Percentiles rank a stretch among this genome's conserved stretches.
phyloP scores from a whole-genome alignment of 1,139 yeast species.

The Lodderomyces beijingensis region DNA sequence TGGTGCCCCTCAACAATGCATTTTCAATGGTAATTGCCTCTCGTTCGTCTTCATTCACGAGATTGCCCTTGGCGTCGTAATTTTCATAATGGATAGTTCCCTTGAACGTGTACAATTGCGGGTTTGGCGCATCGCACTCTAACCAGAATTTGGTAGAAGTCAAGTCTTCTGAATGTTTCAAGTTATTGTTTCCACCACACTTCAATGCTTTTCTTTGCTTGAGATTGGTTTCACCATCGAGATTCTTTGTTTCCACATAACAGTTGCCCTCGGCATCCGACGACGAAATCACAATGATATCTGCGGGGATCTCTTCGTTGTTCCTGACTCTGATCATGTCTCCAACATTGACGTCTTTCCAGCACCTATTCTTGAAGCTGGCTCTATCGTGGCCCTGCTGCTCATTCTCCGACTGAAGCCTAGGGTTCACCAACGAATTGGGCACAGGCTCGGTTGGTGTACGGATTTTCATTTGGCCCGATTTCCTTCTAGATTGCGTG shows the following conservation, averaged over 20 bases:
- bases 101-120: slow-evolving; percentile 77
- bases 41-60: slow-evolving; percentile 41
- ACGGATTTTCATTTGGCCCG: slow-evolving; percentile 8
- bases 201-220: slow-evolving; percentile 74
- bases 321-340: slow-evolving; percentile 80
- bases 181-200: slow-evolving; percentile 52
- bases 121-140: slow-evolving; percentile 88
- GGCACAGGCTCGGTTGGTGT: slow-evolving; percentile 14
- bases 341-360: slow-evolving; percentile 91
- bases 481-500: slow-evolving; percentile 6
- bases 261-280: slow-evolving; percentile 90
- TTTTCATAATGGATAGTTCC: slow-evolving; percentile 73
- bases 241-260: slow-evolving; percentile 87
- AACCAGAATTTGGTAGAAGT: slow-evolving; percentile 75
- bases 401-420: slow-evolving; percentile 19
- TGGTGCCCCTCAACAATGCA: slow-evolving; percentile 81
- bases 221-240: slow-evolving; percentile 95
- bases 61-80: slow-evolving; percentile 33
- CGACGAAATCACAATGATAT: slow-evolving; percentile 71
- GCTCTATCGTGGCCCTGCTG: slow-evolving; percentile 12
- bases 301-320: slow-evolving; percentile 94
- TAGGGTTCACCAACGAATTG: slow-evolving; percentile 35
- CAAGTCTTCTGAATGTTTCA: slow-evolving; percentile 68
- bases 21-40: slow-evolving; percentile 83
- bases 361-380: slow-evolving; percentile 30